A percentile compares a stretch with the other conserved stretches of the same genome.
phyloP scores from a whole-genome alignment of 106 monocot species.

The Narthecium ossifragum region DNA sequence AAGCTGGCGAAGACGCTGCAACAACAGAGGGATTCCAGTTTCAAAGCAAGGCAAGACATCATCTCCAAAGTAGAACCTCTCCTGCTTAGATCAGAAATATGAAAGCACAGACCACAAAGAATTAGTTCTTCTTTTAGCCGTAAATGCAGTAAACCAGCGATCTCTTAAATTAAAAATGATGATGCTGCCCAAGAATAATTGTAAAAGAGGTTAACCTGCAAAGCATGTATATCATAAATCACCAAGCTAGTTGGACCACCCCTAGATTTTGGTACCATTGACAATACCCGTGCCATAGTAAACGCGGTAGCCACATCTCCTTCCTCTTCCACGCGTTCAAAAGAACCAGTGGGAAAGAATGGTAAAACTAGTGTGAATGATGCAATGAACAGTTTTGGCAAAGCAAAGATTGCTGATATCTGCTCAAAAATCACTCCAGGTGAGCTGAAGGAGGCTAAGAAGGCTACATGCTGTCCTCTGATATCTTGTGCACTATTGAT shows the following conservation, averaged over 20 bases:
- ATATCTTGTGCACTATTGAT: conserved; percentile 92
- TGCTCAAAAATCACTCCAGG: conserved; percentile 94
- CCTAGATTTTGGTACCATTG: conserved; percentile 86
- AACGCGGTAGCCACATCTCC: conserved; percentile 97
- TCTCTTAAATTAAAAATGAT: neutral
- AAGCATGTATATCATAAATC: conserved; percentile 93
- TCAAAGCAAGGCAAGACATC: conserved; percentile 96
- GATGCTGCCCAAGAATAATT: neutral
- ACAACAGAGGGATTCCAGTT: conserved; percentile 86
- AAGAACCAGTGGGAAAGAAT: conserved; percentile 96
- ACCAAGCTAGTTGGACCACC: conserved; percentile 95
- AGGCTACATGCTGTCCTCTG: conserved; percentile 94
- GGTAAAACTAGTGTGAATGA: conserved; percentile 92
- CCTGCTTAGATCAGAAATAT: too few relatives aligned
- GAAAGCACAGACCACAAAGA: too few relatives aligned
- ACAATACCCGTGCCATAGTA: conserved; percentile 90
- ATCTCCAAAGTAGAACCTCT: conserved; percentile 97
- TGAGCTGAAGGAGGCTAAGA: conserved; percentile 89
- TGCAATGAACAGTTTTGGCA: conserved; percentile 86
- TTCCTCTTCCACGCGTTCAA: conserved; percentile 96
- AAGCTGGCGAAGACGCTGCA: conserved; percentile 74
- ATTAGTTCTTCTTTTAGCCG: too few relatives aligned
- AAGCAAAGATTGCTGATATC: conserved; percentile 89
- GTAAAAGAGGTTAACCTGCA: conserved; percentile 54
- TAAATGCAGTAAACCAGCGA: neutral